A percentile compares a stretch with the other conserved stretches of the same genome.
phyloP scores from a whole-genome alignment of 257 asterid genomes.

The Solanum clarkiae region DNA sequence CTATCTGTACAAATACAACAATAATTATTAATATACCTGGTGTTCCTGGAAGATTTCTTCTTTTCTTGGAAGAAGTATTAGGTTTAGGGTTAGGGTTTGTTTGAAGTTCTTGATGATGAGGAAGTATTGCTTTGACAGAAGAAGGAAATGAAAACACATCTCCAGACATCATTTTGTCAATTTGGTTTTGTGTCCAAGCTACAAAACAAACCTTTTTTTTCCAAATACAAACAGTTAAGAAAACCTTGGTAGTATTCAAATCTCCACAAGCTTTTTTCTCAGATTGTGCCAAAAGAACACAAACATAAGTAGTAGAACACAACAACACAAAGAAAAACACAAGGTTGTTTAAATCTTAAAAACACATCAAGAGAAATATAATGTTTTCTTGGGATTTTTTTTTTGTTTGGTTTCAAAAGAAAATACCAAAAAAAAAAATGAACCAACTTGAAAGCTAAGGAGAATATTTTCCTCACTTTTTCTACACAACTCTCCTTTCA shows the following conservation, averaged over 20 bases:
- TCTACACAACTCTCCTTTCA: conserved; percentile 26
- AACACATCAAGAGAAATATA: conserved; percentile 8
- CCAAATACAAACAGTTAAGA: conserved; percentile 43
- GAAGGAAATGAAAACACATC: conserved; percentile 56
- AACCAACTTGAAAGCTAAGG: conserved; percentile 27
- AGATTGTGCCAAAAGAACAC: conserved; percentile 25
- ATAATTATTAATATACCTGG: conserved; percentile 40
- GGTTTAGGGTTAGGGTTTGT: conserved; percentile 48
- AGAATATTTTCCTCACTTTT: conserved; percentile 42
- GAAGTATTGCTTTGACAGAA: conserved; percentile 21
- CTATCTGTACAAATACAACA: not conserved
- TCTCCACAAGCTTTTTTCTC: not conserved
- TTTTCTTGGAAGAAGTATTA: conserved; percentile 43
- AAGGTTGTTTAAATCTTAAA: conserved; percentile 7
- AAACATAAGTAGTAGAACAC: not conserved
- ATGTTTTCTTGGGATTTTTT: not conserved
- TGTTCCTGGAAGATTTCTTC: conserved; percentile 75
- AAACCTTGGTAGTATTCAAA: conserved; percentile 43
- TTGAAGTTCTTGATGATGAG: conserved; percentile 9
- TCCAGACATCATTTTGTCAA: conserved; percentile 59
- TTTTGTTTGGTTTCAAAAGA: conserved; percentile 45
- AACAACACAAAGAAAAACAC: not conserved
- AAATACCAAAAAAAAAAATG: conserved; percentile 27
- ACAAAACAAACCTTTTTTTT: conserved; percentile 26
- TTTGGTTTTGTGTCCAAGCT: not conserved